Evolutionary conservation across 345 rosid species (phyloP), one percentile per base, ranked within the genome.

Genomic region (Physaria fendleri): DNA sequence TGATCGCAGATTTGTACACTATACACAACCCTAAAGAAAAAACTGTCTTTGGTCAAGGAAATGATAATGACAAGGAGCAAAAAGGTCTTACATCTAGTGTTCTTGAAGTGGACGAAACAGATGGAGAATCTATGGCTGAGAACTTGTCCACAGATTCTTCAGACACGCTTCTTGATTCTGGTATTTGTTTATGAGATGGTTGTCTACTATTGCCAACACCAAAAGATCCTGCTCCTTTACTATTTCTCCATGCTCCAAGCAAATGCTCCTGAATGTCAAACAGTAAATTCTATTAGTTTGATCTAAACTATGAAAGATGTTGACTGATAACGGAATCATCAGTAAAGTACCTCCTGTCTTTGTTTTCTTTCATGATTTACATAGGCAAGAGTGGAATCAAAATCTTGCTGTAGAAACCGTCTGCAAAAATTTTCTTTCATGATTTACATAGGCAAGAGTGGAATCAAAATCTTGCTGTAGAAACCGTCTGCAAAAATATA

Each of bases 381-480:
- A 62, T 72, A 85, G 58, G 95, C 95, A 79, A 93, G 89, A 44
- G 87, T 87, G 57, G 95, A 42, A 72, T 89, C 99, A 75, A 93
- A 93, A 79, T 89, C 95, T 74, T 81, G 97, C 78, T 78, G 91
- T 72, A 87, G 87, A 70, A 80, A 79, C 76, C 94, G 79, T 89
- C 99, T 93, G 82, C 75, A 70, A 59, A 65, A 38, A 69, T 22
- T n/a, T n/a, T n/a, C n/a, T n/a, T n/a, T n/a, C n/a, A n/a, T 87
- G 86, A 74, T 89, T 93, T 71, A 77, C 81, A 62, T 72, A 85
- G 58, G 95, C 95, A 79, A 93, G 89, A 44, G 87, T 87, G 57
- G 95, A 42, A 72, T 89, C 99, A 75, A 93, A 93, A 79, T 89
- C 95, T 74, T 81, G 97, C 78, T 78, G 91, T 72, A 87, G 87